Base-by-base conservation (phyloP, 169 alveolate species). In the Neospora caninum region DNA sequence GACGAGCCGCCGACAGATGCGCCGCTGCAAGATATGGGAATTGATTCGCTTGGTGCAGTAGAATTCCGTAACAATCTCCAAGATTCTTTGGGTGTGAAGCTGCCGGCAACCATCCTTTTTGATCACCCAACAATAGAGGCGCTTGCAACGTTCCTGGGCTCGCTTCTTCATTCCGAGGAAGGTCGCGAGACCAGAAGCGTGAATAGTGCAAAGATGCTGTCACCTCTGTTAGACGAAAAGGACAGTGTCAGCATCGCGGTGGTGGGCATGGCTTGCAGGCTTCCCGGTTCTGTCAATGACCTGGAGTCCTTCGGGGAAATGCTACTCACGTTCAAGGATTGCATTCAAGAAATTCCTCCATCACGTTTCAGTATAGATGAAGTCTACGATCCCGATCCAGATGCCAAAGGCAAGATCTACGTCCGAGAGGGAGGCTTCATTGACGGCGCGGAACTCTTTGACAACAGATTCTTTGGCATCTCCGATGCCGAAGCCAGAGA, bases 21-120 rank as follows among this genome's bases (percentile, higher is more conserved):
- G 20, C 96, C 97, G 0, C 34, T 96, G 93, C 82, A 94, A 87
- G 97, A 93, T 49, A 80, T 96, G 80, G 97, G 97, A 39, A 64
- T 96, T 29, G 97, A 96, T 70, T 96, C 97, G 58, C 53, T 96
- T 53, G 96, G 96, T 0, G 97, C 97, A 16, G 97, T 96, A 10
- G 97, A 95, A 88, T 96, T 96, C 88, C 93, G 97, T 39, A 95
- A 96, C 73, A 69, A 92, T 31, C 91, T 96, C 39, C 94, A 96
- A 53, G 93, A 84, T 20, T 49, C 49, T 16, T 64, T 96, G 34
- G 97, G 95, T 27, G 58, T 96, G 87, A 67, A 95, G 64, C 88
- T 96, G 67, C 91, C 97, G 2, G 94, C 96, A 42, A 96, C 97
- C 0, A 80, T 92, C 80, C 89, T 96, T 78, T 96, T 96, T 69